Evolutionary conservation across 257 asterid species (phyloP).

Genomic region (Galeopsis tetrahit): DNA sequence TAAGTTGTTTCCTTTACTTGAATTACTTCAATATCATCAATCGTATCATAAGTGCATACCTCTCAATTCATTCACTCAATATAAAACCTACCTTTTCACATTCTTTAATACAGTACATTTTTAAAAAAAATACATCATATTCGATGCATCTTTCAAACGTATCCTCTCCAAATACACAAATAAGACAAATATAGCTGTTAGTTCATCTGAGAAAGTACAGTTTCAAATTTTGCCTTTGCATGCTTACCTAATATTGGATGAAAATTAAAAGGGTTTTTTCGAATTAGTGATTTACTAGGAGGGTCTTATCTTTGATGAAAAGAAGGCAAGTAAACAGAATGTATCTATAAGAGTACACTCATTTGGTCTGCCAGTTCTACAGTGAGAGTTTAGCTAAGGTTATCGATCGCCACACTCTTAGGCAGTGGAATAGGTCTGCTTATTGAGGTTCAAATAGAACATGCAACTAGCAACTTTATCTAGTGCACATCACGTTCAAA

Average conservation of each 20-base stretch:
- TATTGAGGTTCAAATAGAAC: background rate
- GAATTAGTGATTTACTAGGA: constrained; percentile 4
- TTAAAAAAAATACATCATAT: background rate
- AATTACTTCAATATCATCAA: background rate
- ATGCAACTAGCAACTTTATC: background rate
- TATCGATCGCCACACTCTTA: background rate
- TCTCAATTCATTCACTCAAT: constrained; percentile 9
- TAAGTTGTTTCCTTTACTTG: background rate
- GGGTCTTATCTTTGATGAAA: background rate
- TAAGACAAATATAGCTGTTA: background rate
- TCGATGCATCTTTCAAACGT: background rate
- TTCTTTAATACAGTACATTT: background rate
- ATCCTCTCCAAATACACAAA: background rate
- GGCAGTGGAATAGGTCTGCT: background rate
- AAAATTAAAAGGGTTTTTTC: background rate
- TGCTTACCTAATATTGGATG: background rate
- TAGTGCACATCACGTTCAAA: background rate
- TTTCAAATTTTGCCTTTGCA: constrained; percentile 1
- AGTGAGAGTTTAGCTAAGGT: background rate
- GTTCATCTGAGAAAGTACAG: background rate
- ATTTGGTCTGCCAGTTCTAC: background rate
- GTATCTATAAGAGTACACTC: background rate
- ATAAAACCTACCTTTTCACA: background rate
- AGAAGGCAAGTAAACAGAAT: background rate
- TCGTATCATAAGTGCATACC: constrained; percentile 15